These are phyloP conservation scores for Salix arbutifolia DNA, from an alignment of 345 rosid genomes.

Conservation along the genomic window DNA sequence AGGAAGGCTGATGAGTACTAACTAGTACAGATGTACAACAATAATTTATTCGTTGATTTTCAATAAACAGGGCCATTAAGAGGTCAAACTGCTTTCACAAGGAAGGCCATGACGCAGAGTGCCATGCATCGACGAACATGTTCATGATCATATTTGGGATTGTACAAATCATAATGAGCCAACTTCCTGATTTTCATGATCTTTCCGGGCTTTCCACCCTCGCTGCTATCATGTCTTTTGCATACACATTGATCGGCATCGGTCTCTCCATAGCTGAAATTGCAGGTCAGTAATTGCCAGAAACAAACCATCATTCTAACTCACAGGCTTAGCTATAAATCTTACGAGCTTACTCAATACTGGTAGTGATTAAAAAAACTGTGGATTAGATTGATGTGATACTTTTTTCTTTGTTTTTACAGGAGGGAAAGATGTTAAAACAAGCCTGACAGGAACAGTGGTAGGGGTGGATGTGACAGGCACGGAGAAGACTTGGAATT, in stretches of 20 bases:
- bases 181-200: conserved; percentile 20
- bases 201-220: conserved; percentile 21
- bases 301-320: neutral
- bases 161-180: conserved; percentile 13
- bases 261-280: conserved; percentile 23
- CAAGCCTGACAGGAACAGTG: conserved; percentile 38
- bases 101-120: conserved; percentile 20
- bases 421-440: conserved; percentile 26
- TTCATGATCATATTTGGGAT: conserved; percentile 23
- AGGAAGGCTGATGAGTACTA: too few relatives aligned
- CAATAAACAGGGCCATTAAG: conserved; percentile 9
- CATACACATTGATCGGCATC: conserved; percentile 21
- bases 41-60: neutral
- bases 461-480: conserved; percentile 31
- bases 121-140: conserved; percentile 20
- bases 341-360: too few relatives aligned
- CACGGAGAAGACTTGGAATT: conserved; percentile 29
- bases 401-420: neutral
- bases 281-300: conserved; percentile 1
- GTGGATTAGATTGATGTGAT: neutral
- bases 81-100: conserved; percentile 26
- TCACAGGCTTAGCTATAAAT: too few relatives aligned
- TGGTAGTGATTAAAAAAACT: neutral
- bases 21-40: too few relatives aligned
- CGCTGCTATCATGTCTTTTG: conserved; percentile 24